Conservation (phyloP, 2,329 filamentous ascomycete species). For the Colletotrichum tropicale region DNA sequence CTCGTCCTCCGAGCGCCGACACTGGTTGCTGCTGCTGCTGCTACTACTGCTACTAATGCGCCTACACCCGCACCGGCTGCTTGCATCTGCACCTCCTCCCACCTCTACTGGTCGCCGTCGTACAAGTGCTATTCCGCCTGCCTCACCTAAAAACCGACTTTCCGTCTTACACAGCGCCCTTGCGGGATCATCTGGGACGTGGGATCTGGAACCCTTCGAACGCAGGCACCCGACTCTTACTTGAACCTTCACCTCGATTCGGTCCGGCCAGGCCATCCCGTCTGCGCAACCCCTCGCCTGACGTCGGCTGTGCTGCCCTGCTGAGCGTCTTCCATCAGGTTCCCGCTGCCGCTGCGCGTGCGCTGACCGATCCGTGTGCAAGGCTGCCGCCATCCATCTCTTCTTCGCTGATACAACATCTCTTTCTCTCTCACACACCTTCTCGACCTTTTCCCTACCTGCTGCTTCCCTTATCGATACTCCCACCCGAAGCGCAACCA, state of each 20-base stretch:
- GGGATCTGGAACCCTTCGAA: background rate
- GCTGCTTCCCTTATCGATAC: background rate
- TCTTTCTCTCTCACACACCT: background rate
- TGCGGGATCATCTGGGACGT: background rate
- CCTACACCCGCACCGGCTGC: background rate
- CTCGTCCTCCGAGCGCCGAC: slow-evolving; percentile 5
- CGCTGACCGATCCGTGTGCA: slow-evolving; percentile 8
- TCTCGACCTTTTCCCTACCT: background rate
- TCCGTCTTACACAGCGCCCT: background rate
- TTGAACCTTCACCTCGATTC: background rate
- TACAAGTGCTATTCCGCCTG: background rate
- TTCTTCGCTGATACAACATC: background rate
- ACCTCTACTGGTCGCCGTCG: background rate
- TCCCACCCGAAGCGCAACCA: slow-evolving; percentile 37
- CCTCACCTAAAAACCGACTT: background rate
- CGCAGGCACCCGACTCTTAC: background rate
- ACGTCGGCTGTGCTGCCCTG: background rate
- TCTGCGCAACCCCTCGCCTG: background rate
- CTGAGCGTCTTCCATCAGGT: background rate
- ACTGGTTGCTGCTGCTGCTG: background rate
- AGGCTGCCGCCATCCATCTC: slow-evolving; percentile 1
- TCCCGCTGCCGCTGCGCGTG: background rate
- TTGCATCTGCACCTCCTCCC: background rate
- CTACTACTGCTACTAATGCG: background rate
- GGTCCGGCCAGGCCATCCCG: background rate